These are phyloP conservation scores for Dactylellina parvicollis DNA, from an alignment of 2,329 filamentous ascomycete species.

Conservation along the genomic window DNA sequence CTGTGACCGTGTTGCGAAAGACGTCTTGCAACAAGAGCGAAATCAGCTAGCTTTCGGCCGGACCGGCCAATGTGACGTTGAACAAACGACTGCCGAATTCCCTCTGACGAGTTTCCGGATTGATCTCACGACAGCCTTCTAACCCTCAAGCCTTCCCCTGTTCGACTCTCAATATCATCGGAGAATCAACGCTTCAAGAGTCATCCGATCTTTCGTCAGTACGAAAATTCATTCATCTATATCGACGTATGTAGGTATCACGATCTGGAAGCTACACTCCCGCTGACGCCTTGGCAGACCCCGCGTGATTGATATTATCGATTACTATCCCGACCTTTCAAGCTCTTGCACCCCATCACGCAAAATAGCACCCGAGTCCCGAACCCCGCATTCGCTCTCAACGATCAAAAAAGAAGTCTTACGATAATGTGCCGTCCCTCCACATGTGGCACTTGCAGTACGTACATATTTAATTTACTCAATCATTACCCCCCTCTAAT, in stretches of 20 bases:
- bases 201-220: not conserved
- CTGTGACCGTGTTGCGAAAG: slow-evolving; percentile 14
- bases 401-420: not conserved
- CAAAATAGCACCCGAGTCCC: no score
- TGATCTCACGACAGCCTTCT: slow-evolving; percentile 15
- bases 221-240: not conserved
- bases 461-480: slow-evolving; percentile 10
- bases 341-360: not conserved
- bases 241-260: not conserved
- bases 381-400: not conserved
- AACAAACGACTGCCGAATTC: slow-evolving; percentile 28
- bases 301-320: not conserved
- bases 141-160: not conserved
- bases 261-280: not conserved
- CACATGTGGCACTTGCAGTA: slow-evolving; percentile 44
- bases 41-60: not conserved
- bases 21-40: slow-evolving; percentile 8
- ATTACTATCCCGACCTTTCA: not conserved
- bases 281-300: slow-evolving; percentile 3
- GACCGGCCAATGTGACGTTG: not conserved
- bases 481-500: slow-evolving; percentile 16
- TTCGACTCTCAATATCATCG: not conserved
- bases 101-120: slow-evolving; percentile 40
- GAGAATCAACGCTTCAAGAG: not conserved
- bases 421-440: slow-evolving; percentile 30